Conservation (phyloP, 257 asterid genomes). For the Scutellaria baicalensis region DNA sequence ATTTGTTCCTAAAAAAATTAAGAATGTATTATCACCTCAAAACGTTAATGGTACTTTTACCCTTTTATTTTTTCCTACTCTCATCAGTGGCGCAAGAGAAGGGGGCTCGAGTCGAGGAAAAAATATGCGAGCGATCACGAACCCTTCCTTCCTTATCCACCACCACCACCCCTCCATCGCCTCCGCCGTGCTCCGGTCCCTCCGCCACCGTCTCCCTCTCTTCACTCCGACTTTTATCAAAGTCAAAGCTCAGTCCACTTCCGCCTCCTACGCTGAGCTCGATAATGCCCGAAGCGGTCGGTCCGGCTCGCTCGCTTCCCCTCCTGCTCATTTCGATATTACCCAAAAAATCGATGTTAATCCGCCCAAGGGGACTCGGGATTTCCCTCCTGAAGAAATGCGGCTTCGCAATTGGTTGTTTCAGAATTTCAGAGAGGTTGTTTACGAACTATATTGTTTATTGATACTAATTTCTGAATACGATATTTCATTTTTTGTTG, state of each 20-base stretch:
- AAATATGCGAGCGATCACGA: conserved; percentile 43
- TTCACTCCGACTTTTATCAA: conserved; percentile 15
- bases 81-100: neutral
- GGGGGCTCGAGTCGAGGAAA: neutral
- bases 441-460: neutral
- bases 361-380: conserved; percentile 97
- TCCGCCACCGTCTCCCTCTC: conserved; percentile 31
- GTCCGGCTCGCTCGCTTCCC: conserved; percentile 53
- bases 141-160: conserved; percentile 51
- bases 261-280: conserved; percentile 28
- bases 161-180: conserved; percentile 36
- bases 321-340: conserved; percentile 37
- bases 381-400: conserved; percentile 97
- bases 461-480: neutral
- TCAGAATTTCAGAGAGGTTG: conserved; percentile 75
- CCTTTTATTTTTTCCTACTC: neutral
- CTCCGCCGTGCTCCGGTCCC: conserved; percentile 26
- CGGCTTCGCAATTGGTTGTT: conserved; percentile 94
- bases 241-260: conserved; percentile 26
- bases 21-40: too few species aligned
- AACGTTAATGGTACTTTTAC: too few species aligned
- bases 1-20: too few species aligned
- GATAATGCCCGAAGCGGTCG: conserved; percentile 52
- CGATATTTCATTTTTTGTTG: neutral
- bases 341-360: conserved; percentile 73